phyloP scores from a whole-genome alignment of 768 basidiomycete genomes.

The Pleurotus sapidus region DNA sequence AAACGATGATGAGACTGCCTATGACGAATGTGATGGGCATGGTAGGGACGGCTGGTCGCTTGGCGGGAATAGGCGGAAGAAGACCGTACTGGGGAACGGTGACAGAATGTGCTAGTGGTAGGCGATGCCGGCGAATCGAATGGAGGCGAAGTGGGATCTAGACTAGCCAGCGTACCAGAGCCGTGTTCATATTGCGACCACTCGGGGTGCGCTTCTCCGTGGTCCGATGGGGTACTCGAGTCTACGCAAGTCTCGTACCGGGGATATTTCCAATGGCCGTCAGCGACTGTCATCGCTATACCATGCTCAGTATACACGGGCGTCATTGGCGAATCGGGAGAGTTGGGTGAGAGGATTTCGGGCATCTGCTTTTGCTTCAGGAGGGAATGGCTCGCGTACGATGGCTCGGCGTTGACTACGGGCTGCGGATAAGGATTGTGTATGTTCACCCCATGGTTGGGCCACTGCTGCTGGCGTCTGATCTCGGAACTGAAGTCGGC shows the following conservation, averaged over 20 bases:
- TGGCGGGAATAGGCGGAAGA: background rate
- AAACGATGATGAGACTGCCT: background rate
- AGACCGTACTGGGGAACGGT: no score
- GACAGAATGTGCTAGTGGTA: background rate
- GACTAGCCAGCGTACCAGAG: no score
- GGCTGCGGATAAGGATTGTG: conserved; percentile 1
- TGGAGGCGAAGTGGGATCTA: no score
- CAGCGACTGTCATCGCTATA: background rate
- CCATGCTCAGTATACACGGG: background rate
- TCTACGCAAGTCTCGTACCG: no score
- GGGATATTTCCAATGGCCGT: no score
- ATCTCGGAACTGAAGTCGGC: background rate
- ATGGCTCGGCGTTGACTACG: background rate
- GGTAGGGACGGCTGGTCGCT: background rate
- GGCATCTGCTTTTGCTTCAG: background rate
- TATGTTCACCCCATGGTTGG: background rate
- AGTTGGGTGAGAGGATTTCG: background rate
- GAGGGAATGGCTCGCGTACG: background rate
- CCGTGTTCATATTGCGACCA: no score
- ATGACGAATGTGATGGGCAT: background rate
- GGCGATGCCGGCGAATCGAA: background rate
- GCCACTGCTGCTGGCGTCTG: background rate
- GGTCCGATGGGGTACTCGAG: no score
- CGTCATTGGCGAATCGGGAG: background rate
- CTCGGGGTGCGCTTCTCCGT: no score